Evolutionary conservation across 2,329 filamentous ascomycete species (phyloP).

Genomic region (Botrytis sinoallii): DNA sequence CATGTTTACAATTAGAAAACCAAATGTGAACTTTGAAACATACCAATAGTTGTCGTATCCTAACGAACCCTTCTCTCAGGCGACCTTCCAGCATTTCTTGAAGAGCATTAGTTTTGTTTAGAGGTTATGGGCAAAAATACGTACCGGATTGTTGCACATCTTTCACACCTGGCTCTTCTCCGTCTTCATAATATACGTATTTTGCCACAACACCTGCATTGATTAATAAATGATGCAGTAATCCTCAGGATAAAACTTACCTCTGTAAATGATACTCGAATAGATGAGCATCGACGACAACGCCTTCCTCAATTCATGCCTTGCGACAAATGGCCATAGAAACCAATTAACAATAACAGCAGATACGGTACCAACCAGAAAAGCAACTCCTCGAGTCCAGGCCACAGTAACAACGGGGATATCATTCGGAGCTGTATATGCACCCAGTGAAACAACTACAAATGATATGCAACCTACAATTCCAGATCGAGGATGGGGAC

Average conservation of each 20-base stretch:
- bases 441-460: slow-evolving; percentile 50
- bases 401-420: slow-evolving; percentile 43
- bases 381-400: slow-evolving; percentile 48
- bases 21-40: background rate
- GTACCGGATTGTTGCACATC: slow-evolving; percentile 48
- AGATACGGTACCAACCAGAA: slow-evolving; percentile 52
- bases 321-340: slow-evolving; percentile 59
- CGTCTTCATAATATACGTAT: slow-evolving; percentile 58
- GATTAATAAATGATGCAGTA: background rate
- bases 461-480: slow-evolving; percentile 57
- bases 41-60: slow-evolving; percentile 52
- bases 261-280: slow-evolving; percentile 54
- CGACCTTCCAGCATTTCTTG: slow-evolving; percentile 55
- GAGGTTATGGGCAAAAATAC: background rate
- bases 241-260: background rate
- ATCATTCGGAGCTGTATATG: slow-evolving; percentile 31
- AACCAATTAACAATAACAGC: slow-evolving; percentile 57
- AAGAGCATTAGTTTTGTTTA: slow-evolving; percentile 17
- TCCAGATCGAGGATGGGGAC: slow-evolving; percentile 55
- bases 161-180: slow-evolving; percentile 49
- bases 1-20: background rate
- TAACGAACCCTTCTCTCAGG: slow-evolving; percentile 57
- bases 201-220: slow-evolving; percentile 45
- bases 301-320: slow-evolving; percentile 55
- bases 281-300: slow-evolving; percentile 57